A percentile compares a stretch with the other conserved stretches of the same genome.
Evolutionary conservation across 2,329 filamentous ascomycete genomes (phyloP).

Genomic region (Microdochium nivale): DNA sequence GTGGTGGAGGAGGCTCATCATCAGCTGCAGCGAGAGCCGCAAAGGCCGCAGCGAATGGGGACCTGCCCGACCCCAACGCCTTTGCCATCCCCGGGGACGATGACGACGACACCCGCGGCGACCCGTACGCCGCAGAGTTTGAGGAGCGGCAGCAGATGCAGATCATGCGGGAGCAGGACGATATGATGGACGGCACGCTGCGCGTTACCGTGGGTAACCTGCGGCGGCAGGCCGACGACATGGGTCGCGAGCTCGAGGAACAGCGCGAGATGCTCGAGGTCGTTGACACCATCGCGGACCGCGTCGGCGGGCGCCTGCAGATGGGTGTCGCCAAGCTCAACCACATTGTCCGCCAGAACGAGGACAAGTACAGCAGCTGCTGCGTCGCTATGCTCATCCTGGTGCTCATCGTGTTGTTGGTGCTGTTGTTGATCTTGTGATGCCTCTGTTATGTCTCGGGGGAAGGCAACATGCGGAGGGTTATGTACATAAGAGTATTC

Average conservation of each 20-base stretch:
- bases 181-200: constrained; percentile 76
- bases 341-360: constrained; percentile 78
- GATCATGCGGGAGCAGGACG: constrained; percentile 92
- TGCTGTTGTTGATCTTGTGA: constrained; percentile 61
- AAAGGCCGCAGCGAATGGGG: constrained; percentile 26
- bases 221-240: constrained; percentile 82
- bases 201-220: constrained; percentile 90
- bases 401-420: constrained; percentile 76
- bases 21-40: constrained; percentile 14
- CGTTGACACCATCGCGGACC: constrained; percentile 75
- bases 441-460: neutral
- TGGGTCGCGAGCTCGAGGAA: constrained; percentile 94
- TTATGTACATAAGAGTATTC: neutral
- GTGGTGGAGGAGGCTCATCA: constrained; percentile 22
- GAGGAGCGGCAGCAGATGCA: constrained; percentile 86
- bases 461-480: neutral
- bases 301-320: constrained; percentile 78
- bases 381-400: constrained; percentile 86
- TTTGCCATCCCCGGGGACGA: constrained; percentile 44
- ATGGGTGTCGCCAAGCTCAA: constrained; percentile 81
- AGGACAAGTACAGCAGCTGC: constrained; percentile 81
- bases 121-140: constrained; percentile 67
- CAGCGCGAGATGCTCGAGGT: constrained; percentile 83
- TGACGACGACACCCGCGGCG: constrained; percentile 31
- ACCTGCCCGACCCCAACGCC: constrained; percentile 44